Evolutionary conservation across 148 eudicot species (phyloP), one percentile per base, ranked within the genome.

Genomic region (Diospyros kaki): DNA sequence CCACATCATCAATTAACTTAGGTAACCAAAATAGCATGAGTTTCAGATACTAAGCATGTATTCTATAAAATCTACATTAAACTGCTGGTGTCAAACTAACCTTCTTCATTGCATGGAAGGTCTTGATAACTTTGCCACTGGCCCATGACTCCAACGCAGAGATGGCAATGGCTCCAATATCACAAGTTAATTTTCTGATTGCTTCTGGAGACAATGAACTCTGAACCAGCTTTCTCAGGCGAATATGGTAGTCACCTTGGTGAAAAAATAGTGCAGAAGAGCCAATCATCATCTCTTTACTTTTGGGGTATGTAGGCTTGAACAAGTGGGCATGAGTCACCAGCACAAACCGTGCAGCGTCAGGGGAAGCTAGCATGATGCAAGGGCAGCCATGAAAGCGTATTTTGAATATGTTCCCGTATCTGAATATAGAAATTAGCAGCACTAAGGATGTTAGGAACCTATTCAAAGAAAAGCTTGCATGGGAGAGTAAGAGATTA

Each of bases 301-400:
- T 88, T 81, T 86, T 91, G n/a, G 98, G 96, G 74, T 91, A 93
- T 0, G 92, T 91, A 0, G 98, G 98, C 80, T 84, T 93, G 81
- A 93, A 93, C 87, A 89, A 84, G 75, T 74, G 90, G 10, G 97
- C 87, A 55, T 87, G 86, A 68, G 93, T 86, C 72, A 87, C 87
- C 51, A 94, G 76, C 78, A 94, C 93, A 68, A 86, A 89, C 54
- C 82, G 83, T 6, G 86, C 77, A 0, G 96, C 95, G 74, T 92
- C 97, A 0, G 93, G 97, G 75, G 83, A 87, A 8, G 93, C 91
- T 64, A 94, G 41, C 98, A 90, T 92, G 65, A 92, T 81, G 79
- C 97, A 94, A 41, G 93, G 97, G 68, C 85, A 92, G n/a, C 98
- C 98, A 69, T 92, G 85, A 69, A 94, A 84, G 77, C 83, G 90